Evolutionary conservation across 257 asterid species (phyloP).

Genomic region (Primulina tabacum): DNA sequence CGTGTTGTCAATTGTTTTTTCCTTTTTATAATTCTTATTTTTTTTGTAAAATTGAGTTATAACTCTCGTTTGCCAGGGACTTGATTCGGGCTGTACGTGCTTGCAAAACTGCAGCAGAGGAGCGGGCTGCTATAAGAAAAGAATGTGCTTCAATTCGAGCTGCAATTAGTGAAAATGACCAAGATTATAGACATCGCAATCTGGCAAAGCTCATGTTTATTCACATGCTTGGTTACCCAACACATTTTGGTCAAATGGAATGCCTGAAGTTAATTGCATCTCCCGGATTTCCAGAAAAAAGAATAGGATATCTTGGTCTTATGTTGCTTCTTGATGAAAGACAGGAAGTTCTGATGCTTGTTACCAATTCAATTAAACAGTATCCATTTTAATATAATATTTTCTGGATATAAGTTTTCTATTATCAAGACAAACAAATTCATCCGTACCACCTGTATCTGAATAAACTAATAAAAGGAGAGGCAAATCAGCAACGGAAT

Average conservation of each 20-base stretch:
- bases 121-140: slow-evolving; percentile 93
- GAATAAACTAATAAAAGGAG: slow-evolving; percentile 14
- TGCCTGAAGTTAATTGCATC: slow-evolving; percentile 91
- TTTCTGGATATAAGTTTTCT: slow-evolving; percentile 18
- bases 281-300: slow-evolving; percentile 97
- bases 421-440: slow-evolving; percentile 19
- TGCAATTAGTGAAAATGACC: slow-evolving; percentile 87
- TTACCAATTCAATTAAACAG: slow-evolving; percentile 98
- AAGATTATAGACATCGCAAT: slow-evolving; percentile 88
- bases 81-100: slow-evolving; percentile 97
- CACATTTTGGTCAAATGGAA: slow-evolving; percentile 99
- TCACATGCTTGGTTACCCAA: slow-evolving; percentile 99
- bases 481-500: slow-evolving; percentile 13
- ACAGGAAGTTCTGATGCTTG: slow-evolving; percentile 98
- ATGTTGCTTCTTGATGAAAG: slow-evolving; percentile 99
- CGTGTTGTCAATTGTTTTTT: neutral
- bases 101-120: slow-evolving; percentile 99
- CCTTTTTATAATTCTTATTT: slow-evolving; percentile 10
- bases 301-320: slow-evolving; percentile 98
- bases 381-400: slow-evolving; percentile 43
- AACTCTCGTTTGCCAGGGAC: slow-evolving; percentile 64
- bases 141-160: slow-evolving; percentile 99
- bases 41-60: neutral
- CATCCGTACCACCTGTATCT: slow-evolving; percentile 11
- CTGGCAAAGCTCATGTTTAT: slow-evolving; percentile 98